A percentile compares a stretch with the other conserved stretches of the same genome.
Evolutionary conservation across 2,329 filamentous ascomycete genomes (phyloP).

Genomic region (Talaromyces sp.): DNA sequence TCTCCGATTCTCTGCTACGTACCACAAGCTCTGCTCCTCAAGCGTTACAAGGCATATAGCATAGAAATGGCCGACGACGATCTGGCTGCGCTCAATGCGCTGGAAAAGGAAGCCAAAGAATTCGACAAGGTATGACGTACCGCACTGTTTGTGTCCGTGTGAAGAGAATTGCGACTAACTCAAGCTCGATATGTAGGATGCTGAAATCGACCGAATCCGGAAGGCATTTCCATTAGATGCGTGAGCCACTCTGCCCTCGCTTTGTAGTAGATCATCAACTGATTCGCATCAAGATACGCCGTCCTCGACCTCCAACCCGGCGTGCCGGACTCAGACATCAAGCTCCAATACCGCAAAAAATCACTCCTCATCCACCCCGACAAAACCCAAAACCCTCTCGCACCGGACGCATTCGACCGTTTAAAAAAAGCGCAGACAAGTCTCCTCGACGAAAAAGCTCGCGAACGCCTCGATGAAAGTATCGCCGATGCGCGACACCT

Average conservation of each 20-base stretch:
- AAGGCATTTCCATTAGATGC: constrained; percentile 80
- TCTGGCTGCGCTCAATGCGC: constrained; percentile 71
- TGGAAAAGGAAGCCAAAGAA: constrained; percentile 82
- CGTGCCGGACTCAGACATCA: constrained; percentile 94
- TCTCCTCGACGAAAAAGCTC: constrained; percentile 91
- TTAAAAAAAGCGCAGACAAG: constrained; percentile 91
- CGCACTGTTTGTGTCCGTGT: not conserved
- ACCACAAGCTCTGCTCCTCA: not conserved
- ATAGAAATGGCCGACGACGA: constrained; percentile 57
- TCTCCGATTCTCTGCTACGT: not conserved
- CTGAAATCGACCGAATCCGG: constrained; percentile 91
- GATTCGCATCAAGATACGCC: constrained; percentile 61
- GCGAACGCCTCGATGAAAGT: constrained; percentile 81
- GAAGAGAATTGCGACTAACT: constrained; percentile 3
- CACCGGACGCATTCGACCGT: constrained; percentile 93
- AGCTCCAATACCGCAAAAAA: constrained; percentile 88
- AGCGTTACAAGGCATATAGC: not conserved
- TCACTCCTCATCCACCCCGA: constrained; percentile 99
- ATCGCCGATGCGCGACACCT: constrained; percentile 95
- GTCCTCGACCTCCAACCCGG: constrained; percentile 94
- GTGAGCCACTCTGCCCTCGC: constrained; percentile 36
- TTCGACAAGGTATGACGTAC: constrained; percentile 68
- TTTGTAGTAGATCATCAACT: not conserved
- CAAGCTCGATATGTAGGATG: constrained; percentile 59
- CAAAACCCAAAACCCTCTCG: constrained; percentile 86